These are phyloP conservation scores for Rhodocollybia butyracea DNA, from an alignment of 768 basidiomycete genomes.

Conservation along the genomic window DNA sequence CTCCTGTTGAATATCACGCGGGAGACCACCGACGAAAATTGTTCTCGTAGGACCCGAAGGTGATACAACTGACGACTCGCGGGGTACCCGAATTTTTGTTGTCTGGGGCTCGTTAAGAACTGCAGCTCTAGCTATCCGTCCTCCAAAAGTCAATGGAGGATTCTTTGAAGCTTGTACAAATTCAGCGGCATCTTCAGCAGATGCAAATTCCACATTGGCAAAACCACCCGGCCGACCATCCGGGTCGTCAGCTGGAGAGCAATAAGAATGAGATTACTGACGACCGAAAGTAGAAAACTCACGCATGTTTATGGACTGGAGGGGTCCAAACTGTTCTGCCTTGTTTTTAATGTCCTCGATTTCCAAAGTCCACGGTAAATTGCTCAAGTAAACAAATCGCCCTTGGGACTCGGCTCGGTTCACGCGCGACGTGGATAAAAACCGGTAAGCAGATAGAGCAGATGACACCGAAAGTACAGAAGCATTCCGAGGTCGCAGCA, in stretches of 20 bases:
- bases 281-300: neutral
- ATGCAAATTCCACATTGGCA: slow-evolving; percentile 3
- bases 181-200: neutral
- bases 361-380: slow-evolving; percentile 3
- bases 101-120: slow-evolving; percentile 1
- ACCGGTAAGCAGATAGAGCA: neutral
- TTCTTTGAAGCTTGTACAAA: neutral
- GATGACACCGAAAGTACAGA: neutral
- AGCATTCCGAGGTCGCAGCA: neutral
- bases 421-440: neutral
- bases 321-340: slow-evolving; percentile 4
- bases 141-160: neutral
- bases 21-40: neutral
- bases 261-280: neutral
- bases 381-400: slow-evolving; percentile 2
- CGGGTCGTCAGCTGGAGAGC: neutral
- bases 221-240: neutral
- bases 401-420: neutral
- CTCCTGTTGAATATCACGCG: neutral
- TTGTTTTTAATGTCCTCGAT: slow-evolving; percentile 1
- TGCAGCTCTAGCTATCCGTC: neutral
- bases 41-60: neutral
- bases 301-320: slow-evolving; percentile 4
- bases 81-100: neutral
- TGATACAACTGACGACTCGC: too few relatives aligned